Base-by-base conservation (phyloP, 169 alveolate genomes). In the Cryptosporidium baileyi region DNA sequence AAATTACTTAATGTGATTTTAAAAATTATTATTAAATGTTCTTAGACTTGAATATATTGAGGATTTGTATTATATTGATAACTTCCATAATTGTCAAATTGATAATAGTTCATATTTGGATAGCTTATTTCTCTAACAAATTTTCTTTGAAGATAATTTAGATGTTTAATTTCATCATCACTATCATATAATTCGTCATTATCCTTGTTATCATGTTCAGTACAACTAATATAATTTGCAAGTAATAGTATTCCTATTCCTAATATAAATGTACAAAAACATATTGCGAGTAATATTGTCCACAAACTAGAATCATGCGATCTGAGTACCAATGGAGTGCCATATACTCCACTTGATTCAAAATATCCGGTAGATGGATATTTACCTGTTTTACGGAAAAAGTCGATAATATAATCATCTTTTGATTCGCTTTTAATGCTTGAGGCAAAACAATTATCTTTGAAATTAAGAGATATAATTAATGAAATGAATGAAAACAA, bases 301-400 rank as follows among this genome's bases (percentile, higher is more conserved):
- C 82, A 74, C 5, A 74, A 40, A 6, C 67, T 40, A 11, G 54
- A 52, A 38, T 74, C 82, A 13, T 74, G 63, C 11, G 65, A 8
- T 36, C 36, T 54, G 22, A 74, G 30, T 54, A 74, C 9, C 47
- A 74, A 41, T 4, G 82, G 82, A 36, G 82, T 74, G 6, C 82
- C 82, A 36, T 74, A 74, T 57, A 51, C 3, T 17, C 82, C 67
- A 54, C 52, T 28, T 8, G 67, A 51, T 38, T 74, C 67, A 17
- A 36, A 30, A 24, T 36, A 74, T 1, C 54, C 82, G 2, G 1
- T 74, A 9, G 67, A 51, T 22, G 82, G 82, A 38, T 54, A 52
- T 41, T 52, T 74, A 6, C 82, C 82, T 24, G 67, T 52, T 15
- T 54, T 74, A 22, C 60, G 26, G 19, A 74, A 74, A 61, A 52